Evolutionary conservation across 768 basidiomycete genomes (phyloP).

Genomic region (Chlorophyllum brunneum): DNA sequence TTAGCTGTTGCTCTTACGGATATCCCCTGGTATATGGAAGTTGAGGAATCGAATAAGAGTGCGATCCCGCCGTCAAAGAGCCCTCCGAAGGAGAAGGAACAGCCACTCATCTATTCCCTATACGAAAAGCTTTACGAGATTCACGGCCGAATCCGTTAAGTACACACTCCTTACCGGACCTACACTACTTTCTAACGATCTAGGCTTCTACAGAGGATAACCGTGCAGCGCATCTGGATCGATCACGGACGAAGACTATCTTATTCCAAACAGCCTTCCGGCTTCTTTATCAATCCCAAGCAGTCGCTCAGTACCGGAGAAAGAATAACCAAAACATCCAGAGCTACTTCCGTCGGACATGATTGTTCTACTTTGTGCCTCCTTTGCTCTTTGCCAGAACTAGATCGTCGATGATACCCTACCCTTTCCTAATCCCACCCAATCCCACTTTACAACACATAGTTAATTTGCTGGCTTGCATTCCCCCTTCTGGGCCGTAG

Average conservation of each 20-base stretch:
- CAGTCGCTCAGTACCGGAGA: constrained; percentile 16
- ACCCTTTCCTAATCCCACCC: neutral
- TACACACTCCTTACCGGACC: constrained; percentile 9
- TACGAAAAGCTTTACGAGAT: constrained; percentile 43
- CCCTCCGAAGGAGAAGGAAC: constrained; percentile 18
- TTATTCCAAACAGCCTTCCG: constrained; percentile 63
- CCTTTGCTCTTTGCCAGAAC: neutral
- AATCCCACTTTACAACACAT: neutral
- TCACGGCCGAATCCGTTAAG: constrained; percentile 60
- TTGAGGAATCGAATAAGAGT: constrained; percentile 31
- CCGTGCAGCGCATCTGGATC: constrained; percentile 71
- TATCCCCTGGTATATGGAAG: constrained; percentile 50
- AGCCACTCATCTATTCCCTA: constrained; percentile 44
- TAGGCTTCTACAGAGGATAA: constrained; percentile 49
- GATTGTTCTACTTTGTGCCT: neutral
- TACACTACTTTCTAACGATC: neutral
- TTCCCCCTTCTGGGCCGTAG: no score
- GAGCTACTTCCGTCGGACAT: constrained; percentile 1
- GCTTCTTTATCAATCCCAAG: constrained; percentile 52
- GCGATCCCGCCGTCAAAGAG: constrained; percentile 16
- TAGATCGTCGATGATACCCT: neutral
- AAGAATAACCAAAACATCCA: constrained; percentile 3
- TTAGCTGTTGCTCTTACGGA: constrained; percentile 58
- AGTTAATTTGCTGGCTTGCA: neutral
- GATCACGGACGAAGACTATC: constrained; percentile 68